Percentiles rank a stretch among this genome's conserved stretches.
These are phyloP conservation scores for Ganoderma multipileum DNA, from an alignment of 1,284 basidiomycete genomes.

Conservation along the genomic window DNA sequence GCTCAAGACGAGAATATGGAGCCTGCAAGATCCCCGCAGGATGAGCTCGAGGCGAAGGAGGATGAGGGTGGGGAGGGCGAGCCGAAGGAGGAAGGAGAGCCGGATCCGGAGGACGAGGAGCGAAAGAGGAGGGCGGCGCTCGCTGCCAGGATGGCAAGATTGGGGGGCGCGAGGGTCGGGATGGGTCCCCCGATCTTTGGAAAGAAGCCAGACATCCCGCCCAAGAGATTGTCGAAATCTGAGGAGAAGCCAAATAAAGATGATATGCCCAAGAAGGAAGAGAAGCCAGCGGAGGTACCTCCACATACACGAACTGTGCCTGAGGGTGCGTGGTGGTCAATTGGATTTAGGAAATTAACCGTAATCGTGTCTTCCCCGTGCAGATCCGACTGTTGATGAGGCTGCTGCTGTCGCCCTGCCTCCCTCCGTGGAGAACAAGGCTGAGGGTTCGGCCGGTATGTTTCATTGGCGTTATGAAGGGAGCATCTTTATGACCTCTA, in stretches of 20 bases:
- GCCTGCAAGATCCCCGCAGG: neutral
- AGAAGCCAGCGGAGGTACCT: conserved; percentile 13
- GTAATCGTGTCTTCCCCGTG: neutral
- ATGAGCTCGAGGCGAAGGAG: conserved; percentile 29
- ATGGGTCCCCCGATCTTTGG: conserved; percentile 77
- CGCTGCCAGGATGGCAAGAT: conserved; percentile 88
- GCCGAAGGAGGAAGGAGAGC: conserved; percentile 48
- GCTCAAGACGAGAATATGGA: conserved; percentile 36
- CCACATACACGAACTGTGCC: conserved; percentile 14
- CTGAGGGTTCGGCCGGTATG: neutral
- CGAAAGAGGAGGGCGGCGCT: conserved; percentile 80
- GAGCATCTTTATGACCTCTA: neutral
- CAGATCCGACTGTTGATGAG: conserved; percentile 14
- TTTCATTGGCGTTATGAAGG: neutral
- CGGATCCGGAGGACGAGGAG: conserved; percentile 79
- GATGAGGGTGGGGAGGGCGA: conserved; percentile 44
- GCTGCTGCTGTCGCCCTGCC: conserved; percentile 14
- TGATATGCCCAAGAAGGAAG: conserved; percentile 30
- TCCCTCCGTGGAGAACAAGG: conserved; percentile 6
- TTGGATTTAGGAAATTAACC: neutral
- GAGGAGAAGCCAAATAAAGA: conserved; percentile 28
- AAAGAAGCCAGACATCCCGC: conserved; percentile 52
- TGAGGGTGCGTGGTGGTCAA: conserved; percentile 7
- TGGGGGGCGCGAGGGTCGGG: conserved; percentile 86
- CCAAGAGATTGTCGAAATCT: conserved; percentile 49